Evolutionary conservation across 2,329 filamentous ascomycete genomes (phyloP).

Genomic region (Clonostachys sp.): DNA sequence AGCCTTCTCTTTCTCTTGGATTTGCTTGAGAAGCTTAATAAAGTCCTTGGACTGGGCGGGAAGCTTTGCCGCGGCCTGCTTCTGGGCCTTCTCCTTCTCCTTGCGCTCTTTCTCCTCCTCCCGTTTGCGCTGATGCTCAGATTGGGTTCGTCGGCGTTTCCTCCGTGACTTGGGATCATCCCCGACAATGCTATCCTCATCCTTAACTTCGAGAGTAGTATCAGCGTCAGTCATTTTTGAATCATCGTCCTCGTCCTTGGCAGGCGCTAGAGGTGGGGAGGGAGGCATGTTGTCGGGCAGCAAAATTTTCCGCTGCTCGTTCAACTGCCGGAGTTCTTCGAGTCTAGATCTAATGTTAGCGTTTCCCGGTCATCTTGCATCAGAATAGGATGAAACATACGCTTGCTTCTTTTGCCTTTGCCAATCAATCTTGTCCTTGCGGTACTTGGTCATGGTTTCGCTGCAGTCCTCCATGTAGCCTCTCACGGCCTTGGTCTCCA

Average conservation of each 20-base stretch:
- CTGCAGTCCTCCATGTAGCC: slow-evolving; percentile 89
- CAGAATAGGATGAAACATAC: slow-evolving; percentile 33
- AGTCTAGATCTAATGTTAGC: slow-evolving; percentile 40
- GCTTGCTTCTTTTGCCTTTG: slow-evolving; percentile 71
- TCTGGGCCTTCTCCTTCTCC: slow-evolving; percentile 45
- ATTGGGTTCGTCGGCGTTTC: slow-evolving; percentile 50
- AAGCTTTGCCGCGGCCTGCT: slow-evolving; percentile 59
- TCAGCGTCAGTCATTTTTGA: slow-evolving; percentile 60
- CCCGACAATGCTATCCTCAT: slow-evolving; percentile 64
- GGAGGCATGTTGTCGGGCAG: slow-evolving; percentile 68
- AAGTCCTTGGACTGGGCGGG: slow-evolving; percentile 80
- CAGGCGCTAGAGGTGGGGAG: slow-evolving; percentile 49
- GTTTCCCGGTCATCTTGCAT: not conserved
- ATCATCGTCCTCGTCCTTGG: slow-evolving; percentile 49
- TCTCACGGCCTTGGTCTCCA: slow-evolving; percentile 81
- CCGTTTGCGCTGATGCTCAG: slow-evolving; percentile 71
- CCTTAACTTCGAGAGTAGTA: slow-evolving; percentile 52
- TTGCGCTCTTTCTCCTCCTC: slow-evolving; percentile 75
- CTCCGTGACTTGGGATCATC: slow-evolving; percentile 54
- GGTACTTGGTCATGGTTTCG: slow-evolving; percentile 88
- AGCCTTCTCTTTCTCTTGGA: slow-evolving; percentile 77
- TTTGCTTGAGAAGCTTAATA: slow-evolving; percentile 80
- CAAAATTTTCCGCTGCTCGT: slow-evolving; percentile 69
- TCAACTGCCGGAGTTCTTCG: slow-evolving; percentile 66
- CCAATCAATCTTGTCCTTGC: slow-evolving; percentile 92